Evolutionary conservation across 2,329 filamentous ascomycete species (phyloP).

Genomic region (Rhinocladiella mackenziei): DNA sequence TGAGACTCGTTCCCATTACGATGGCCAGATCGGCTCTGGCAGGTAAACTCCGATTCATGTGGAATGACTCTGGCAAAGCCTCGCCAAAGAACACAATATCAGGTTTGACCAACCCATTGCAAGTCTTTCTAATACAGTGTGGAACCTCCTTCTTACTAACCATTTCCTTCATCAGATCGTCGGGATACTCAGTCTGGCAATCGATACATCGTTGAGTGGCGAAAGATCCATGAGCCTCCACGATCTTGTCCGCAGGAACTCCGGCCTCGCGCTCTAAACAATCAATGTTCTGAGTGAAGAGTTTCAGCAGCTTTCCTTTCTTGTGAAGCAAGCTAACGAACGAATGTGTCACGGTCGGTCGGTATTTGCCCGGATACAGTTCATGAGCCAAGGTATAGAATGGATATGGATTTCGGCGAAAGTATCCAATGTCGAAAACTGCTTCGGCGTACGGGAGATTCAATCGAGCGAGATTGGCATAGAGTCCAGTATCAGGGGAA

Average conservation of each 20-base stretch:
- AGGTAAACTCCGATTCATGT: slow-evolving; percentile 53
- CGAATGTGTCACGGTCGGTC: slow-evolving; percentile 82
- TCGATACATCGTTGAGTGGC: slow-evolving; percentile 88
- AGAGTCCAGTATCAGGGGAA: slow-evolving; percentile 87
- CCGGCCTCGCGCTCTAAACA: slow-evolving; percentile 86
- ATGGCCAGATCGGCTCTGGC: slow-evolving; percentile 70
- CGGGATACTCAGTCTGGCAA: slow-evolving; percentile 69
- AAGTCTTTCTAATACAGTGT: slow-evolving; percentile 58
- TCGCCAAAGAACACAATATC: slow-evolving; percentile 96
- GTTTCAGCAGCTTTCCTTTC: slow-evolving; percentile 73
- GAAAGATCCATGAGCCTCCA: slow-evolving; percentile 95
- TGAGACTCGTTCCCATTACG: slow-evolving; percentile 82
- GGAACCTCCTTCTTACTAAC: slow-evolving; percentile 67
- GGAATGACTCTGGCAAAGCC: slow-evolving; percentile 62
- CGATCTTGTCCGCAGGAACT: slow-evolving; percentile 71
- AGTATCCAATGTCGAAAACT: slow-evolving; percentile 90
- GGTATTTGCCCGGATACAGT: slow-evolving; percentile 83
- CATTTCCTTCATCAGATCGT: slow-evolving; percentile 67
- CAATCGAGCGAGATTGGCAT: slow-evolving; percentile 82
- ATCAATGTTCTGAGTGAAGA: slow-evolving; percentile 98
- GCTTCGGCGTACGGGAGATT: slow-evolving; percentile 86
- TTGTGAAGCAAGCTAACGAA: slow-evolving; percentile 79
- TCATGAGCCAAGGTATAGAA: slow-evolving; percentile 93
- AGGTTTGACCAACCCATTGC: slow-evolving; percentile 79
- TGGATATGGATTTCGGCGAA: slow-evolving; percentile 74